Evolutionary conservation across 2,329 filamentous ascomycete species (phyloP), one percentile per base, ranked within the genome.

Genomic region (Colletotrichum godetiae): DNA sequence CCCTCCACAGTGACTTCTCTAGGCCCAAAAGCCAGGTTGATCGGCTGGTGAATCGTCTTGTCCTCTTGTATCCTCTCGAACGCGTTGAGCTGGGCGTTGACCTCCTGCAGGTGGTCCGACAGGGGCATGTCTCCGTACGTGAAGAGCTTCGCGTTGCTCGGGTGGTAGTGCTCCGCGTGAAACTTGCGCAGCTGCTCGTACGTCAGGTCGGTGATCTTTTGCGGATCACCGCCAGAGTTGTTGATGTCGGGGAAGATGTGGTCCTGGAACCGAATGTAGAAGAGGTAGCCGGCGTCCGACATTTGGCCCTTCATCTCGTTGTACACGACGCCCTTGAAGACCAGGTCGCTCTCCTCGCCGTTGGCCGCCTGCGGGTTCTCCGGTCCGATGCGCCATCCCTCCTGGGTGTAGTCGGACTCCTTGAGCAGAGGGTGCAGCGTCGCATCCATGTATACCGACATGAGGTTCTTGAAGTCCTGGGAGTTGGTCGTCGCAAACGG

Each of bases 241-340:
- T 99, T 94, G 81, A 99, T 93, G 49, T 93, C 93, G 0, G 97
- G 97, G 80, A 97, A 97, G 67, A 99, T 94, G 81, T 97, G 93
- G 78, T 98, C 95, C 80, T 97, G 95, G 83, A 97, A 99, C 66
- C 93, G 90, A 77, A 98, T 97, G 82, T 98, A 98, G 86, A 94
- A 99, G 0, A 98, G 87, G 79, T 99, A 99, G 76, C 95, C 95
- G 7, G 96, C 95, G 82, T 99, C 97, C 2, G 97, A 98, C 92
- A 98, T 97, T 80, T 98, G 95, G 0, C 97, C 97, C 85, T 99
- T 99, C 97, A 99, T 99, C 85, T 99, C 97, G 79, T 99, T 99
- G 85, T 98, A 98, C 0, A 98, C 96, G 1, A 98, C 97, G 31
- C 96, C 96, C 85, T 98, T 98, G 88, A 98, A 98, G 0, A 98